phyloP scores from a whole-genome alignment of 345 rosid genomes.

The Lumnitzera littorea region DNA sequence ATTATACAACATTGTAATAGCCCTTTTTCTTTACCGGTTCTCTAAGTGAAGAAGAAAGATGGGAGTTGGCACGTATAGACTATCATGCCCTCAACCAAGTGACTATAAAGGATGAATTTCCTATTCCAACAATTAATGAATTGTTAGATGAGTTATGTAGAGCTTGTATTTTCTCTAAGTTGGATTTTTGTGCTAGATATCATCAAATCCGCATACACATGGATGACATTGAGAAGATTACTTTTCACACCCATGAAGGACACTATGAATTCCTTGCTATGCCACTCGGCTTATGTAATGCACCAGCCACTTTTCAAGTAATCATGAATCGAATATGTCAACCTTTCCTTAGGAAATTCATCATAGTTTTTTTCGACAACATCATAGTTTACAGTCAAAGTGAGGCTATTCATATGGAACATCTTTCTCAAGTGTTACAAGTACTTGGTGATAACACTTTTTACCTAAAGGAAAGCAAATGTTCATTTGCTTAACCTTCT shows the following conservation, averaged over 20 bases:
- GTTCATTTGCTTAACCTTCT: not conserved
- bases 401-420: no score
- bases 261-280: not conserved
- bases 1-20: no score
- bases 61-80: not conserved
- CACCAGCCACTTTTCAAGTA: not conserved
- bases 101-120: not conserved
- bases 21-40: no score
- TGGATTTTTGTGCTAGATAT: not conserved
- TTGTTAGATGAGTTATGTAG: not conserved
- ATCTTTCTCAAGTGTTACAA: not conserved
- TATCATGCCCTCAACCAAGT: not conserved
- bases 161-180: not conserved
- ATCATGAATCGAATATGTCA: not conserved
- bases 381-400: not conserved
- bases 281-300: not conserved
- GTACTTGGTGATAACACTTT: no score
- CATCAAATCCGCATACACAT: not conserved
- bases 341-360: not conserved
- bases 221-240: not conserved
- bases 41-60: not conserved
- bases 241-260: not conserved
- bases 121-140: not conserved
- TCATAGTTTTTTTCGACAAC: not conserved
- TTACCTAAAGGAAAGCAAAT: no score